These are phyloP conservation scores for Bonnemaisonia californica DNA, from an alignment of 31 red algal species.

Conservation along the genomic window DNA sequence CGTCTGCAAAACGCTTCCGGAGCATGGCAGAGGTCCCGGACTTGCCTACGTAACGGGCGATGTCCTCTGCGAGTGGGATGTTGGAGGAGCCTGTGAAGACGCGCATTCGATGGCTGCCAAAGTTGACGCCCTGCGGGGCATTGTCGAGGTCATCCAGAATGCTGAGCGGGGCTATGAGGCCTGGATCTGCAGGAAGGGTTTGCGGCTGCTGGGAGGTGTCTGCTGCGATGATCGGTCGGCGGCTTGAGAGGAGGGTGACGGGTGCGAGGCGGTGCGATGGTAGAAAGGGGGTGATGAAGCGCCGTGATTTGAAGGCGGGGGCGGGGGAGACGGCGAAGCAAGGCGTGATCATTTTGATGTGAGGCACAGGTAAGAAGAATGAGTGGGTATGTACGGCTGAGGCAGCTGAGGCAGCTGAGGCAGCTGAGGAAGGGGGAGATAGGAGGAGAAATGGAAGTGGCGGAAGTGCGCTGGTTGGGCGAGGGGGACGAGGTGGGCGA, in stretches of 20 bases:
- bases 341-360: no score
- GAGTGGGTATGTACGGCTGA: no score
- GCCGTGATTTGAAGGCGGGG: no score
- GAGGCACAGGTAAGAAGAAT: no score
- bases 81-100: slow-evolving; percentile 96
- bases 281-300: no score
- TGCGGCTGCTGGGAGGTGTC: neutral
- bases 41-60: slow-evolving; percentile 94
- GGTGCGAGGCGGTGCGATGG: no score
- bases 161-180: neutral
- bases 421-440: no score
- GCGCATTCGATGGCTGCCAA: slow-evolving; percentile 90
- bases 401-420: no score
- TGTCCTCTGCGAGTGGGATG: slow-evolving; percentile 58
- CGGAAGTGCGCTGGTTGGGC: no score
- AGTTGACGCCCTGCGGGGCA: slow-evolving; percentile 67
- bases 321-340: no score
- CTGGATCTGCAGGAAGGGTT: neutral
- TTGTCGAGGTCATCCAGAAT: neutral
- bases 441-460: no score
- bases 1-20: slow-evolving; percentile 93
- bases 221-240: neutral
- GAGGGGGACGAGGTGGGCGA: no score
- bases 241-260: neutral
- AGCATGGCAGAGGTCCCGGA: slow-evolving; percentile 68